Conservation (phyloP, 306 rosid species). For the Styphnolobium japonicum region DNA sequence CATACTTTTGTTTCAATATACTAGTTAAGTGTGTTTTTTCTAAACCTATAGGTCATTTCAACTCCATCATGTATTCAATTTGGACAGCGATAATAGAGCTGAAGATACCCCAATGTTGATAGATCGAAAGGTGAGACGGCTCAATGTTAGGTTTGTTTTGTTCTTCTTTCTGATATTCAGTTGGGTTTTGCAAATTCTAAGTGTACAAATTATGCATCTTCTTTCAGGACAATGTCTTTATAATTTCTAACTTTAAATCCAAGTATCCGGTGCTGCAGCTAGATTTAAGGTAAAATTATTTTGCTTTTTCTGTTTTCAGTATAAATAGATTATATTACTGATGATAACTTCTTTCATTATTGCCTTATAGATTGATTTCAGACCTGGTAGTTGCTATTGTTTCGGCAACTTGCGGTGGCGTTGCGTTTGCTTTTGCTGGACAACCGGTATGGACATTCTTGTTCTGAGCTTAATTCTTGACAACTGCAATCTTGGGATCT, state of each 20-base stretch:
- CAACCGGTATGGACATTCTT: conserved; percentile 77
- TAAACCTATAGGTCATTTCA: conserved; percentile 61
- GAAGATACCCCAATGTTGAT: conserved; percentile 94
- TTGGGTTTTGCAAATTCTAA: conserved; percentile 12
- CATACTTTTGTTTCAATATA: conserved; percentile 5
- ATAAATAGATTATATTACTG: conserved; percentile 17
- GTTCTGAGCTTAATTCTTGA: conserved; percentile 22
- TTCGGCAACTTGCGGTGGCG: conserved; percentile 97
- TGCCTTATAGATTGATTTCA: conserved; percentile 72
- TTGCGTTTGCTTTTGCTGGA: conserved; percentile 98
- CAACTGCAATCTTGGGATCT: conserved; percentile 4
- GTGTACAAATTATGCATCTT: conserved; percentile 12
- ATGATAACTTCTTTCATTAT: conserved; percentile 17
- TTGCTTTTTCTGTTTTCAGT: not conserved
- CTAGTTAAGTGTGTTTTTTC: conserved; percentile 15
- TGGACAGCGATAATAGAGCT: conserved; percentile 76
- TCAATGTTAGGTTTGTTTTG: not conserved
- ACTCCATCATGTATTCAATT: conserved; percentile 76
- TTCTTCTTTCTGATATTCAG: not conserved
- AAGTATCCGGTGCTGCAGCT: conserved; percentile 94
- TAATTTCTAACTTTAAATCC: conserved; percentile 87
- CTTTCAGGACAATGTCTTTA: conserved; percentile 89
- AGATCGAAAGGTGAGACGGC: conserved; percentile 82
- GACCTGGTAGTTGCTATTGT: conserved; percentile 94
- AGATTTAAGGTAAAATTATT: conserved; percentile 64